phyloP scores from a whole-genome alignment of 768 basidiomycete species.

The Boletus rufocinnamomeus region DNA sequence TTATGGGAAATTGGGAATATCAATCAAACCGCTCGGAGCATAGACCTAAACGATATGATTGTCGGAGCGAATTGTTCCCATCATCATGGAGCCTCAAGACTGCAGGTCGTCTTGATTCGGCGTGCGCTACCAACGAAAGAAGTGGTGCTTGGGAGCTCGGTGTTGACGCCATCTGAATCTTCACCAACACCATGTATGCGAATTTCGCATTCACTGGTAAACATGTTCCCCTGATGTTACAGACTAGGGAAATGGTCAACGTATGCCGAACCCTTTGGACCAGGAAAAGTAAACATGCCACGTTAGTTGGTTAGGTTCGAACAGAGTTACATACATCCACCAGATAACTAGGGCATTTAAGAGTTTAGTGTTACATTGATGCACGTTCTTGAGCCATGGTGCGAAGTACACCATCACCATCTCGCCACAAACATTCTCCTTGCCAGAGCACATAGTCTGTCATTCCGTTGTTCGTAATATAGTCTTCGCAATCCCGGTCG shows the following conservation, averaged over 20 bases:
- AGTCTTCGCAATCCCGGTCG: constrained; percentile 61
- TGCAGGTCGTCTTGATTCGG: background rate
- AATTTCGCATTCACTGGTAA: background rate
- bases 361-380: constrained; percentile 14
- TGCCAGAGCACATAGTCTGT: constrained; percentile 72
- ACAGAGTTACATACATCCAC: background rate
- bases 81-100: background rate
- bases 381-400: constrained; percentile 26
- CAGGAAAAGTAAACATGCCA: background rate
- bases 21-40: background rate
- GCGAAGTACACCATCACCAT: constrained; percentile 60
- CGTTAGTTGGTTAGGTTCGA: background rate
- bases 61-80: background rate
- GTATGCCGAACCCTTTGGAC: background rate
- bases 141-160: background rate
- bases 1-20: background rate
- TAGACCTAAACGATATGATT: background rate
- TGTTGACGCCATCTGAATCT: background rate
- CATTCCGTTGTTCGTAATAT: constrained; percentile 65
- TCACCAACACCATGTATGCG: background rate
- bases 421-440: constrained; percentile 80
- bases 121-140: background rate
- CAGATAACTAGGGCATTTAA: background rate
- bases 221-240: background rate
- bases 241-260: background rate